These are phyloP conservation scores for Pleurotus tuber-regium DNA, from an alignment of 768 basidiomycete species.

Conservation along the genomic window DNA sequence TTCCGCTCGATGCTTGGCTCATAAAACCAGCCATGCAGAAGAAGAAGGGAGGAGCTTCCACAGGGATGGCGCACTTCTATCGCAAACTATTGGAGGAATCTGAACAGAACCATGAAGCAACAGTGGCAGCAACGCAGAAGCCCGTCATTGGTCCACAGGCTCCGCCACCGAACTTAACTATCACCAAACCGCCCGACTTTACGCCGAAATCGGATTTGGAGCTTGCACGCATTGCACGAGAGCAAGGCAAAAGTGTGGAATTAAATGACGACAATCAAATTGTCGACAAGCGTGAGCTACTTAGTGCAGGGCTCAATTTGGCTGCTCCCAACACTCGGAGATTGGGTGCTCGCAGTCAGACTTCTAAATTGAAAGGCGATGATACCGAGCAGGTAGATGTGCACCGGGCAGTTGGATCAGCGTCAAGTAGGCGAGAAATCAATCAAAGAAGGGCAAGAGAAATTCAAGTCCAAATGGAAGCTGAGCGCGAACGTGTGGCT, in stretches of 20 bases:
- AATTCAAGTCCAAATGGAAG: constrained; percentile 75
- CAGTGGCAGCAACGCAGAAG: constrained; percentile 73
- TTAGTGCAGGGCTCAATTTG: constrained; percentile 91
- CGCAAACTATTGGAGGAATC: constrained; percentile 74
- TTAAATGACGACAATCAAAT: constrained; percentile 97
- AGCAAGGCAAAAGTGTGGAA: constrained; percentile 83
- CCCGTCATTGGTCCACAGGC: constrained; percentile 64
- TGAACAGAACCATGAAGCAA: constrained; percentile 80
- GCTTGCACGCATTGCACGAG: constrained; percentile 65
- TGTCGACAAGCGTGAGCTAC: constrained; percentile 90
- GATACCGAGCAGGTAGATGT: constrained; percentile 33
- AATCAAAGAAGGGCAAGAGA: constrained; percentile 80
- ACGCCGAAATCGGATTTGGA: constrained; percentile 68
- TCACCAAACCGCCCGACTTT: constrained; percentile 68
- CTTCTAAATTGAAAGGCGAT: constrained; percentile 20
- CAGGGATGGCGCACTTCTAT: constrained; percentile 87
- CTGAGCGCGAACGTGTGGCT: constrained; percentile 61
- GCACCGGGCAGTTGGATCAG: constrained; percentile 81
- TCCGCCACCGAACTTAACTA: constrained; percentile 65
- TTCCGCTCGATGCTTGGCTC: neutral
- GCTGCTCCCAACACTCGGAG: constrained; percentile 77
- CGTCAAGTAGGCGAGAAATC: constrained; percentile 78
- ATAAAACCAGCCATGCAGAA: constrained; percentile 54
- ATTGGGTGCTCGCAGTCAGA: constrained; percentile 44
- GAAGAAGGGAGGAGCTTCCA: constrained; percentile 51